These are phyloP conservation scores for Lolium perenne DNA, from an alignment of 176 grass and related monocot genomes.

Conservation along the genomic window DNA sequence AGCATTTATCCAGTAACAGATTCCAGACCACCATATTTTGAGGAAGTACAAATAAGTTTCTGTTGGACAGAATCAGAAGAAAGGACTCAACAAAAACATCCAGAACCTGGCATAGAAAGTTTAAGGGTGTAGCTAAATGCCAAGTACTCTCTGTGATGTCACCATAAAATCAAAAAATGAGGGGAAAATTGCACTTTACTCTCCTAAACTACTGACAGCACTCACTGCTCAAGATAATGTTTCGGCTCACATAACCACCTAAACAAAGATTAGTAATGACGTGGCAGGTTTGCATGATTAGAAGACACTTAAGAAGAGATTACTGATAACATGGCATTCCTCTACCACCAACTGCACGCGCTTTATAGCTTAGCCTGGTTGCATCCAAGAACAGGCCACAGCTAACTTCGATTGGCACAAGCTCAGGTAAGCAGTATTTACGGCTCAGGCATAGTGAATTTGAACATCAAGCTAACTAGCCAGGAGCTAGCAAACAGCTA, in stretches of 20 bases:
- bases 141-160: not conserved
- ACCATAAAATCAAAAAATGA: constrained; percentile 18
- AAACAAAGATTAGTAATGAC: not conserved
- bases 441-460: not conserved
- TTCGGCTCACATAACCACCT: not conserved
- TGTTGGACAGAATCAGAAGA: not conserved
- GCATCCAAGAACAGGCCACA: not conserved
- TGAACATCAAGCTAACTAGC: not conserved
- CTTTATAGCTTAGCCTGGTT: not conserved
- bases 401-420: not conserved
- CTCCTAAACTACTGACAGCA: not conserved
- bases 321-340: not conserved
- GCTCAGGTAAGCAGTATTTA: not conserved
- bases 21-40: not conserved
- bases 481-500: constrained; percentile 53
- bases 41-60: not conserved
- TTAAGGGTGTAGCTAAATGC: not conserved
- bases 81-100: not conserved
- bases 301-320: not conserved
- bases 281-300: not conserved
- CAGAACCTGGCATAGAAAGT: not conserved
- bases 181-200: not conserved
- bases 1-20: not conserved
- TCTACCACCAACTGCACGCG: not conserved
- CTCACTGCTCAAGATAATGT: not conserved